Evolutionary conservation across 352 stramenopile species (phyloP).

Genomic region (Achlya hypogyna): DNA sequence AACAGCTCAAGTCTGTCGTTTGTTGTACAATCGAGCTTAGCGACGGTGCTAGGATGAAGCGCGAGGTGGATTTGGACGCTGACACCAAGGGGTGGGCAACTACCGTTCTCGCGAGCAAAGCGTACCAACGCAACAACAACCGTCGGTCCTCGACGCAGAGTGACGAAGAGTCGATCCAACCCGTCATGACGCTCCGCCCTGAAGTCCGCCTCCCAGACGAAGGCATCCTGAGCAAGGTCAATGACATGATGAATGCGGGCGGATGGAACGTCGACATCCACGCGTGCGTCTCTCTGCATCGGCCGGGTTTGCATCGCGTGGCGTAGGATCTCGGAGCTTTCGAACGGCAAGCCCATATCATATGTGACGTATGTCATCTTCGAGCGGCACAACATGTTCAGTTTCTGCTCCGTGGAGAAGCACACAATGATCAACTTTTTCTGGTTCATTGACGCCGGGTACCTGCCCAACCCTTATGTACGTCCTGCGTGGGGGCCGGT

Average conservation of each 20-base stretch:
- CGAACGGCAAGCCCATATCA: constrained; percentile 61
- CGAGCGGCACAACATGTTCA: constrained; percentile 75
- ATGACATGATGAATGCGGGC: constrained; percentile 58
- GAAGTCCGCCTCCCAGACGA: constrained; percentile 48
- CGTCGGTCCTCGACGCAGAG: constrained; percentile 13
- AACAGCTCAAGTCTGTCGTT: constrained; percentile 49
- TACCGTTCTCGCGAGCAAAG: constrained; percentile 68
- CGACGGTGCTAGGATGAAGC: constrained; percentile 25
- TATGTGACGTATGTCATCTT: constrained; percentile 81
- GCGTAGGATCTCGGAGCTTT: constrained; percentile 43
- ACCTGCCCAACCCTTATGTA: constrained; percentile 75
- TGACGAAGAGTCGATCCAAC: constrained; percentile 17
- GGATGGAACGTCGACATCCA: constrained; percentile 70
- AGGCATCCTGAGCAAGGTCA: constrained; percentile 54
- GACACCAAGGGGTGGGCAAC: constrained; percentile 75
- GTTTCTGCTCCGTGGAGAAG: constrained; percentile 61
- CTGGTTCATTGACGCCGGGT: constrained; percentile 69
- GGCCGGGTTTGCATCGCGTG: not conserved
- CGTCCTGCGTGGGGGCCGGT: not conserved
- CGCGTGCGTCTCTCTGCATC: constrained; percentile 31
- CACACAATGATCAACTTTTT: constrained; percentile 71
- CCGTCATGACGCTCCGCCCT: constrained; percentile 32
- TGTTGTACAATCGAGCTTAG: not conserved
- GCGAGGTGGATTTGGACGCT: constrained; percentile 52
- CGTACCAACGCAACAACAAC: constrained; percentile 51